These are phyloP conservation scores for Fusarium irregulare DNA, from an alignment of 2,329 filamentous ascomycete species.

Conservation along the genomic window DNA sequence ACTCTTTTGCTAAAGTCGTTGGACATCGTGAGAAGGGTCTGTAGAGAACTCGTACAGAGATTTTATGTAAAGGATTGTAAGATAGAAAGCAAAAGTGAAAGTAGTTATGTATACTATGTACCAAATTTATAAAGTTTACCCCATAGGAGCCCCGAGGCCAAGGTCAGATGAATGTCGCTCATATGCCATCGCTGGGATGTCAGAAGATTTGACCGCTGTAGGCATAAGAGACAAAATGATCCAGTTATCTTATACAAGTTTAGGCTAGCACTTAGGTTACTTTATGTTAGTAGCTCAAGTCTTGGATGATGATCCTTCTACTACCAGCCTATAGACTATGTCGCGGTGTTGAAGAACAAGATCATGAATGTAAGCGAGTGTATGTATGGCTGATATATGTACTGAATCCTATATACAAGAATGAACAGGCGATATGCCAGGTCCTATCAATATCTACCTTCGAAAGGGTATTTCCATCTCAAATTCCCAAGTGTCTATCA, in stretches of 20 bases:
- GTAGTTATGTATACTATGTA: slow-evolving; percentile 8
- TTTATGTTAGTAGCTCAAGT: too few species aligned
- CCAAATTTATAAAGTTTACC: too few species aligned
- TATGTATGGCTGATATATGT: background rate
- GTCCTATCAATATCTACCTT: slow-evolving; percentile 6
- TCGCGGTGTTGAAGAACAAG: background rate
- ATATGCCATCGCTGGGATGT: too few species aligned
- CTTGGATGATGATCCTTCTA: too few species aligned
- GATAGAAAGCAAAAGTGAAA: background rate
- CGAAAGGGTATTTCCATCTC: slow-evolving; percentile 14
- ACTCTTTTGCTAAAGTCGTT: slow-evolving; percentile 67
- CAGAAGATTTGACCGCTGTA: too few species aligned
- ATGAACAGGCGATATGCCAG: background rate
- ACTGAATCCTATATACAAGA: background rate
- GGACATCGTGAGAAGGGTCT: slow-evolving; percentile 65
- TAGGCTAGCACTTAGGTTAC: too few species aligned
- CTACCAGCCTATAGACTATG: too few species aligned
- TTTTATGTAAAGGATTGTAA: background rate
- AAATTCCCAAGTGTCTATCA: background rate
- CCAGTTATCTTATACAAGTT: too few species aligned
- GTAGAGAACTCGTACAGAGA: slow-evolving; percentile 30
- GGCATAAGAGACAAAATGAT: too few species aligned
- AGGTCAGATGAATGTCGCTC: too few species aligned
- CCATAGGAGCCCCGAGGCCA: too few species aligned
- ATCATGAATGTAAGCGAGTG: background rate